Evolutionary conservation across 768 basidiomycete genomes (phyloP).

Genomic region (Fibroporia radiculosa): DNA sequence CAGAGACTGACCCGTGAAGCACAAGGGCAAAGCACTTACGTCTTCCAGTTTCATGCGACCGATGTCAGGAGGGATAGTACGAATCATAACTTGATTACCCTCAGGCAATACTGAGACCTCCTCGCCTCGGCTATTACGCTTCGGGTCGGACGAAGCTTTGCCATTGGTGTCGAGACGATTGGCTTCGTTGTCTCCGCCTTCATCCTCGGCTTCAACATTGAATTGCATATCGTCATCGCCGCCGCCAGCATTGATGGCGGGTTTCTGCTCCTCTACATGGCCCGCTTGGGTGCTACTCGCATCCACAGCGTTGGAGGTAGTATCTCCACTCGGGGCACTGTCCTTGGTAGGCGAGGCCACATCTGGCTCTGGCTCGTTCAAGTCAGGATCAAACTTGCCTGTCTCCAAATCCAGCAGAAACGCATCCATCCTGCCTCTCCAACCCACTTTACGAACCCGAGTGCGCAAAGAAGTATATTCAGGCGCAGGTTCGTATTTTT

Average conservation of each 20-base stretch:
- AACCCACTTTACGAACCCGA: conserved; percentile 78
- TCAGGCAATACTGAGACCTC: conserved; percentile 61
- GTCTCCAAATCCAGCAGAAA: conserved; percentile 78
- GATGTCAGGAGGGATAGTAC: conserved; percentile 91
- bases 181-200: conserved; percentile 51
- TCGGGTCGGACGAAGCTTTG: conserved; percentile 54
- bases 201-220: conserved; percentile 65
- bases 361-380: conserved; percentile 53
- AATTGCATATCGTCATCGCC: conserved; percentile 74
- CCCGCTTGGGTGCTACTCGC: conserved; percentile 26
- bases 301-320: conserved; percentile 29
- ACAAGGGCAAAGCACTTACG: conserved; percentile 35
- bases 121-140: conserved; percentile 48
- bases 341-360: conserved; percentile 45
- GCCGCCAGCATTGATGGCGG: conserved; percentile 11
- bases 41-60: conserved; percentile 86
- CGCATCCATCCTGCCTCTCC: conserved; percentile 62
- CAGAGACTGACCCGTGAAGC: conserved; percentile 7
- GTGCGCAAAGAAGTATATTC: conserved; percentile 66
- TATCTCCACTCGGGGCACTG: conserved; percentile 32
- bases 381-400: conserved; percentile 79
- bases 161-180: conserved; percentile 19
- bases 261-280: conserved; percentile 47
- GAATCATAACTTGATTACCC: conserved; percentile 89
- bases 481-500: conserved; percentile 82